Conservation (phyloP, 192 early-diverging fungal species). For the Backusella westeae region DNA sequence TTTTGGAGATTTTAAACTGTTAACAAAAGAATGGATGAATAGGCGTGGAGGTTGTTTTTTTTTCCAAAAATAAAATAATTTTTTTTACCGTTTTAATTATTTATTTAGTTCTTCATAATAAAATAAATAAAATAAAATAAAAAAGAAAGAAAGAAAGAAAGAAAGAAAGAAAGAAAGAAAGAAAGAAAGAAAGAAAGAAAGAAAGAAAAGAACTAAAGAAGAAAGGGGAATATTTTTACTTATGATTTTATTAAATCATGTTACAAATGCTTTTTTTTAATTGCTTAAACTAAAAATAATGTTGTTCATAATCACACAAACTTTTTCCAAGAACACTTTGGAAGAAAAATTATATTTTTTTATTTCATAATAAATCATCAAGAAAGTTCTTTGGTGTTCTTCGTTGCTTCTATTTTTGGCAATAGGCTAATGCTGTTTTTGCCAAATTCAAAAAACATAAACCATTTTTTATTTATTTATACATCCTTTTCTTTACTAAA, state of each 20-base stretch:
- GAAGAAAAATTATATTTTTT: neutral
- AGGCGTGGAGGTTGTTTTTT: neutral
- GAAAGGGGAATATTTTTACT: too few relatives aligned
- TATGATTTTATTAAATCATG: too few relatives aligned
- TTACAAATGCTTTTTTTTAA: too few relatives aligned
- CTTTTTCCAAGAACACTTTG: conserved; percentile 1
- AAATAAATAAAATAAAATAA: too few relatives aligned
- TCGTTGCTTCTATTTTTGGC: neutral
- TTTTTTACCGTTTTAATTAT: neutral
- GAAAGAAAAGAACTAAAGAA: too few relatives aligned
- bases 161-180: too few relatives aligned
- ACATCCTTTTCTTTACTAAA: too few relatives aligned
- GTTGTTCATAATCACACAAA: neutral
- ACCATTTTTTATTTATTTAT: too few relatives aligned
- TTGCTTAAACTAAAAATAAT: neutral
- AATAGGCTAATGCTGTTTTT: neutral
- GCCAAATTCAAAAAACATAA: too few relatives aligned
- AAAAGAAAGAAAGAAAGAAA: too few relatives aligned
- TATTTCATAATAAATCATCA: neutral
- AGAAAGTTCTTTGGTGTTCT: neutral
- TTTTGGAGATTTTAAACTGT: neutral
- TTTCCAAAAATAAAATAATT: neutral
- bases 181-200: too few relatives aligned
- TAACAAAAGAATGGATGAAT: neutral
- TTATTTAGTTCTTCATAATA: neutral